Conservation (phyloP, 768 basidiomycete genomes). For the Suillus subaureus region DNA sequence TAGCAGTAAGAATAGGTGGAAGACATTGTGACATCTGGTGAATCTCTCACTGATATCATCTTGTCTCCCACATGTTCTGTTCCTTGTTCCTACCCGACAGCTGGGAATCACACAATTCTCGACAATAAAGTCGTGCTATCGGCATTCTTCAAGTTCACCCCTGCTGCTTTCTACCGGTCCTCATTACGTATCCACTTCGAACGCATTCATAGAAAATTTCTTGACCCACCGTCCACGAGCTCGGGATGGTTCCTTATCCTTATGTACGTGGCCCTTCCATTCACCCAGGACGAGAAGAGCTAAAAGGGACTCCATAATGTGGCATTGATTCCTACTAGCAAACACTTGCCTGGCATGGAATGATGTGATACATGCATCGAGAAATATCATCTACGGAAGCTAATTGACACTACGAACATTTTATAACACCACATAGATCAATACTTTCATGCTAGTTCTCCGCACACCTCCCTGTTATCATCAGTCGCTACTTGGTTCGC, state of each 20-base stretch:
- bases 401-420: neutral
- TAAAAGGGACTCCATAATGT: neutral
- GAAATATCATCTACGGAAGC: neutral
- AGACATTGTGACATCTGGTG: neutral
- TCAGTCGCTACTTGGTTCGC: conserved; percentile 40
- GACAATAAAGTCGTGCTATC: neutral
- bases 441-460: conserved; percentile 14
- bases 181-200: neutral
- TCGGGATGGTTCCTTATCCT: neutral
- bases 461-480: conserved; percentile 9
- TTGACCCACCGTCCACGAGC: neutral
- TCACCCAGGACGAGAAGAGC: neutral
- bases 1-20: neutral
- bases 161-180: neutral
- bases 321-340: neutral
- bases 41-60: neutral
- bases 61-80: neutral
- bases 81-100: neutral
- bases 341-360: neutral
- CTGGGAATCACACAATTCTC: neutral
- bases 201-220: neutral
- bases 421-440: neutral
- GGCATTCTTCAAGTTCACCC: neutral
- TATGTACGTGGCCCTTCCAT: neutral
- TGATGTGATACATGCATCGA: neutral